Evolutionary conservation across 768 basidiomycete species (phyloP).

Genomic region (Candolleomyces aberdarensis): DNA sequence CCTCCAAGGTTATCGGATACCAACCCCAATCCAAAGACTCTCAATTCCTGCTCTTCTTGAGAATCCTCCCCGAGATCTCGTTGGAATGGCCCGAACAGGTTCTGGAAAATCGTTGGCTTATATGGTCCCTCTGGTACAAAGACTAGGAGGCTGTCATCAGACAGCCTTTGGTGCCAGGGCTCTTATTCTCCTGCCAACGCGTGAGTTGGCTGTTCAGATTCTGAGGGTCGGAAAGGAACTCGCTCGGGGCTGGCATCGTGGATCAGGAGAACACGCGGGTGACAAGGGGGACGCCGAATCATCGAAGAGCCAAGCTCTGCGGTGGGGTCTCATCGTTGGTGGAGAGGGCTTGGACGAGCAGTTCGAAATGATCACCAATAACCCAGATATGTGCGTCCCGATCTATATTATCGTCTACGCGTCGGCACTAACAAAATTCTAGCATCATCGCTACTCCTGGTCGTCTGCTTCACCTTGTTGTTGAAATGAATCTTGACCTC

Average conservation of each 20-base stretch:
- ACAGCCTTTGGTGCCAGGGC: constrained; percentile 81
- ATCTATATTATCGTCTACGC: constrained; percentile 6
- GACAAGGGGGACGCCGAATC: constrained; percentile 59
- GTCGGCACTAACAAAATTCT: constrained; percentile 12
- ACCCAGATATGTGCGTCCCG: constrained; percentile 86
- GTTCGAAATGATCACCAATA: constrained; percentile 90
- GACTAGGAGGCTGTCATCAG: constrained; percentile 78
- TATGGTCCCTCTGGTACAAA: constrained; percentile 86
- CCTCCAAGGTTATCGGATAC: constrained; percentile 90
- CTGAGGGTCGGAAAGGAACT: constrained; percentile 94
- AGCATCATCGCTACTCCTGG: constrained; percentile 98
- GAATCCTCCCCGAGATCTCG: constrained; percentile 85
- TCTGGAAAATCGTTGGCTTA: constrained; percentile 98
- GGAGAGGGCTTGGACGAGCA: constrained; percentile 96
- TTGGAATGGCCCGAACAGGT: constrained; percentile 98
- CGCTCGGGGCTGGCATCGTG: constrained; percentile 72
- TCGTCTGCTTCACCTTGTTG: constrained; percentile 90
- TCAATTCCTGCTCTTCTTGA: constrained; percentile 83
- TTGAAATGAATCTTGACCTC: constrained; percentile 95
- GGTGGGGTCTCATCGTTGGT: constrained; percentile 95
- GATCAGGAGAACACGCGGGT: constrained; percentile 68
- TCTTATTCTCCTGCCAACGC: constrained; percentile 85
- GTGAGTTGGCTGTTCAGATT: constrained; percentile 93
- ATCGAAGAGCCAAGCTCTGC: constrained; percentile 57
- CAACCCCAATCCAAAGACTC: constrained; percentile 94